phyloP scores from a whole-genome alignment of 176 grass and related monocot species.

The Oryza australiensis region DNA sequence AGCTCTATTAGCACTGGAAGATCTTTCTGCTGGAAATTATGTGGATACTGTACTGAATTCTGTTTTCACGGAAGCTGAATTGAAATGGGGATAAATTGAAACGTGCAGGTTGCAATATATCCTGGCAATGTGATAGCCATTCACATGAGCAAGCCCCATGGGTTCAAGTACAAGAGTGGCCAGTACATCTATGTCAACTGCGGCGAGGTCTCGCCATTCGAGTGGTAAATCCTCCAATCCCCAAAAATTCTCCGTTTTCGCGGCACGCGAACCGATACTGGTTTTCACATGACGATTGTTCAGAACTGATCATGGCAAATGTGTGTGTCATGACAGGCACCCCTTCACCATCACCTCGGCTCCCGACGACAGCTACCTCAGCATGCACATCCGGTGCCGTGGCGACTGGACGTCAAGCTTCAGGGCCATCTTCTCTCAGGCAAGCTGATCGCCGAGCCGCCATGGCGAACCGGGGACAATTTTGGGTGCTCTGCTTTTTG shows the following conservation, averaged over 20 bases:
- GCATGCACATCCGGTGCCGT: conserved; percentile 87
- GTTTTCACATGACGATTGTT: neutral
- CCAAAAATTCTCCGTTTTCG: neutral
- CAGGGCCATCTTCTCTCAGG: conserved; percentile 61
- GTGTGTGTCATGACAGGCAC: conserved; percentile 43
- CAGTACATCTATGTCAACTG: conserved; percentile 98
- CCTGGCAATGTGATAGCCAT: conserved; percentile 88
- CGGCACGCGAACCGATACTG: neutral
- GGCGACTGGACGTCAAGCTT: conserved; percentile 89
- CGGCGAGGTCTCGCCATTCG: conserved; percentile 76
- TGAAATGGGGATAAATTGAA: neutral
- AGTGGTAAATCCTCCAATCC: conserved; percentile 53
- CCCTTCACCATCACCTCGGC: conserved; percentile 98
- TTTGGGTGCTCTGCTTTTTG: neutral
- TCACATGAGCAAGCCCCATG: conserved; percentile 76
- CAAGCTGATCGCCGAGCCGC: neutral
- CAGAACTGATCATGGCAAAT: neutral
- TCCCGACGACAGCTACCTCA: conserved; percentile 79
- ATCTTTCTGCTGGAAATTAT: too few relatives aligned
- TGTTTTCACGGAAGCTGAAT: neutral
- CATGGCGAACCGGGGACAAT: neutral
- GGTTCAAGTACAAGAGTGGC: conserved; percentile 91
- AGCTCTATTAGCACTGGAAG: too few relatives aligned
- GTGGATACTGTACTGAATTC: neutral
- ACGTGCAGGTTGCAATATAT: conserved; percentile 62